Percentiles rank a stretch among this genome's conserved stretches.
Evolutionary conservation across 2,329 filamentous ascomycete genomes (phyloP).

Genomic region (Arthrobotrys entomopaga): DNA sequence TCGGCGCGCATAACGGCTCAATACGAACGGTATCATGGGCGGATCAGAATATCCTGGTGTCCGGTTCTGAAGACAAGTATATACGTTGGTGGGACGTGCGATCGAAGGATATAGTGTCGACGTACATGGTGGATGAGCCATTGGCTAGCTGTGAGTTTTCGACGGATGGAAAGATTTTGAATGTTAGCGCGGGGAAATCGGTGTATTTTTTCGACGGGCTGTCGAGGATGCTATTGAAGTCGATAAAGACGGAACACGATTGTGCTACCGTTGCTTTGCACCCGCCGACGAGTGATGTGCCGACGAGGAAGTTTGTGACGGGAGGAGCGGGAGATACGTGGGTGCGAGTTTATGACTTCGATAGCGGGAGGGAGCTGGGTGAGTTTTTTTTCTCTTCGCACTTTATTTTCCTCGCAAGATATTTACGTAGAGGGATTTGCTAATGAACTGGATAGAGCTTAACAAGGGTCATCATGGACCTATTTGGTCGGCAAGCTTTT

Average conservation of each 20-base stretch:
- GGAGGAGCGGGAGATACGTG: slow-evolving; percentile 97
- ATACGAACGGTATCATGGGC: slow-evolving; percentile 99
- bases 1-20: slow-evolving; percentile 81
- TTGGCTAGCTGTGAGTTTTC: slow-evolving; percentile 94
- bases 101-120: slow-evolving; percentile 76
- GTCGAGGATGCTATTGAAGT: slow-evolving; percentile 73
- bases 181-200: slow-evolving; percentile 91
- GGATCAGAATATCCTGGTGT: slow-evolving; percentile 87
- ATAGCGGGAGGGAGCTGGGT: slow-evolving; percentile 77
- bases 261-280: slow-evolving; percentile 92
- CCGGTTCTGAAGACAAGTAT: slow-evolving; percentile 87
- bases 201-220: slow-evolving; percentile 79
- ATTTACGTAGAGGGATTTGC: slow-evolving; percentile 27
- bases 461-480: slow-evolving; percentile 97
- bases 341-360: slow-evolving; percentile 93
- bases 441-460: slow-evolving; percentile 70
- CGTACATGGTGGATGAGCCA: slow-evolving; percentile 81
- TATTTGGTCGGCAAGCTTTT: slow-evolving; percentile 95
- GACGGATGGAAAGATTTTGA: slow-evolving; percentile 74
- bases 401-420: neutral
- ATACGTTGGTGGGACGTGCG: slow-evolving; percentile 95
- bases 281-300: slow-evolving; percentile 70
- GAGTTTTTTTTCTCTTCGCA: slow-evolving; percentile 11
- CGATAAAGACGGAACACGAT: slow-evolving; percentile 80
- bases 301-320: slow-evolving; percentile 83